Evolutionary conservation across 805 yeast genomes (phyloP).

Genomic region (Middelhovenomyces tepae): DNA sequence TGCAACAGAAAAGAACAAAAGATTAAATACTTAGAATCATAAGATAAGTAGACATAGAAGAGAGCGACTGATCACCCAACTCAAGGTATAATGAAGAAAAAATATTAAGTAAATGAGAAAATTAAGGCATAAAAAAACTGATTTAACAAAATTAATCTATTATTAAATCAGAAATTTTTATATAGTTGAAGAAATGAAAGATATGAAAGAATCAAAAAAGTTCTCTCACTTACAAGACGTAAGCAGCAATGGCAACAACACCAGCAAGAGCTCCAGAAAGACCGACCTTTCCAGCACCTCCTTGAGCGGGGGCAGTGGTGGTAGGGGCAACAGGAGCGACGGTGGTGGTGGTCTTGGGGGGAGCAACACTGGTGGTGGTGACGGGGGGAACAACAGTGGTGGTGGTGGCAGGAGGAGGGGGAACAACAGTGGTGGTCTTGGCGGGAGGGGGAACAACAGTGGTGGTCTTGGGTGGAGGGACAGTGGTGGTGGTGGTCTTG

Average conservation of each 20-base stretch:
- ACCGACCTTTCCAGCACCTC: constrained; percentile 14
- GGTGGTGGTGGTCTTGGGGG: constrained; percentile 1
- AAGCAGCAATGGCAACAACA: constrained; percentile 43
- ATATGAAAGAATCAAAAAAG: constrained; percentile 1
- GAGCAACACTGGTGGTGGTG: constrained; percentile 1
- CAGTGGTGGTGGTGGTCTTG: constrained; percentile 2
- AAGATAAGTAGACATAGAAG: too few relatives aligned
- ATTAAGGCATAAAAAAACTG: constrained; percentile 2
- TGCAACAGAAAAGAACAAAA: too few relatives aligned
- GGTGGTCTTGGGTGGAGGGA: constrained; percentile 2
- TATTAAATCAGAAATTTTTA: not conserved
- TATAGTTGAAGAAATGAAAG: constrained; percentile 1
- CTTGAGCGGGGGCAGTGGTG: constrained; percentile 15
- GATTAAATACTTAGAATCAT: too few relatives aligned
- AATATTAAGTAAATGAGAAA: not conserved
- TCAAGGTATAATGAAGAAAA: constrained; percentile 6
- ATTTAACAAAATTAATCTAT: constrained; percentile 1
- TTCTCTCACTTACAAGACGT: too few relatives aligned
- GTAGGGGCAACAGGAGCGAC: constrained; percentile 12
- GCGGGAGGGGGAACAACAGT: constrained; percentile 1
- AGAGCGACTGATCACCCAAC: too few relatives aligned
- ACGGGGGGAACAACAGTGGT: not conserved
- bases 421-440: not conserved
- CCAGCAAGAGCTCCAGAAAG: constrained; percentile 40
- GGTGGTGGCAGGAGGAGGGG: constrained; percentile 1